These are phyloP conservation scores for Fusarium succisae DNA, from an alignment of 2,329 filamentous ascomycete species.

Conservation along the genomic window DNA sequence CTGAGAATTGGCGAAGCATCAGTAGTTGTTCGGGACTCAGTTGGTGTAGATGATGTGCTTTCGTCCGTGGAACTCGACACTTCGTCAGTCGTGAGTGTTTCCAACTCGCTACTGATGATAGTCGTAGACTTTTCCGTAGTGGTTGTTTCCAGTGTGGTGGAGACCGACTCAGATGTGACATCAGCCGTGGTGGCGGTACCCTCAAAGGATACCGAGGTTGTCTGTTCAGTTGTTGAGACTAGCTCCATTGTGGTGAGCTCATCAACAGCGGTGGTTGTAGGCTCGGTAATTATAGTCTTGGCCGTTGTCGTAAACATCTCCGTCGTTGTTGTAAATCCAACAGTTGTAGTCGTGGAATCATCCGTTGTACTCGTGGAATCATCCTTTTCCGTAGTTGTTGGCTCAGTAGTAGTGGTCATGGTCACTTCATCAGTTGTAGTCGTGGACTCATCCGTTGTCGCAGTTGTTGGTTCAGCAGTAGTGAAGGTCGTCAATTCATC, in stretches of 20 bases:
- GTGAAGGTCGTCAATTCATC: background rate
- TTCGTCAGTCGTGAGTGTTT: background rate
- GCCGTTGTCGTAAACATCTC: background rate
- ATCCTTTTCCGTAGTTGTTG: background rate
- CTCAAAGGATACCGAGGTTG: background rate
- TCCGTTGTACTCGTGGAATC: background rate
- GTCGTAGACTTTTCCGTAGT: background rate
- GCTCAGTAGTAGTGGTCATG: background rate
- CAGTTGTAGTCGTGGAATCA: fast-evolving
- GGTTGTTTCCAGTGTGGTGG: background rate
- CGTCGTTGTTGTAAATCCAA: background rate
- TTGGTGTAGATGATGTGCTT: background rate
- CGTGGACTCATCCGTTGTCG: background rate
- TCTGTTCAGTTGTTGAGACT: background rate
- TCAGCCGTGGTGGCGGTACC: background rate
- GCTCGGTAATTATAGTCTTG: background rate
- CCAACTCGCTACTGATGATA: background rate
- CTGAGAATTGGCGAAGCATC: background rate
- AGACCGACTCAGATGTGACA: background rate
- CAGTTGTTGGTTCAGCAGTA: background rate
- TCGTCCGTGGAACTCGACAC: background rate
- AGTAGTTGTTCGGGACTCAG: background rate
- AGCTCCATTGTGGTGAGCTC: background rate
- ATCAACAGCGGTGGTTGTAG: background rate
- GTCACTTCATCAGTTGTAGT: background rate